These are phyloP conservation scores for Apiospora koreana DNA, from an alignment of 2,329 filamentous ascomycete species.

Conservation along the genomic window DNA sequence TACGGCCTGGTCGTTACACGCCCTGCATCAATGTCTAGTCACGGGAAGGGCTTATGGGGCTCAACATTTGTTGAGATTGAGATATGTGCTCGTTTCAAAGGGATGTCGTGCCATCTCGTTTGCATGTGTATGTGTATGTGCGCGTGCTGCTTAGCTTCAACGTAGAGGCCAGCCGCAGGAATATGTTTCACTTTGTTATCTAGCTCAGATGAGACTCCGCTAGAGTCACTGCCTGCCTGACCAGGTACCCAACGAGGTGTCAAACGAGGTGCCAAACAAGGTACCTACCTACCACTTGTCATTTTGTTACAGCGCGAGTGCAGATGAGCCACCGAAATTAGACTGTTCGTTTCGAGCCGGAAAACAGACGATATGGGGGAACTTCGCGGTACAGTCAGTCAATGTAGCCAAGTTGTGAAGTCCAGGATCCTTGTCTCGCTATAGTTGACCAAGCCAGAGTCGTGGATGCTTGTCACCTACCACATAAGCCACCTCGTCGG, in stretches of 20 bases:
- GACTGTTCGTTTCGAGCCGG: neutral
- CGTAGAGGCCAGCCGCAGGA: neutral
- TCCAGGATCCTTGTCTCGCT: neutral
- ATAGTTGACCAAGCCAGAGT: neutral
- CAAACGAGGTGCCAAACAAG: neutral
- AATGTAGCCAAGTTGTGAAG: neutral
- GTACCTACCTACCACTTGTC: neutral
- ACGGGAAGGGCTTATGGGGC: neutral
- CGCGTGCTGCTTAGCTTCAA: neutral
- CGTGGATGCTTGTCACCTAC: neutral
- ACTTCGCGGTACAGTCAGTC: neutral
- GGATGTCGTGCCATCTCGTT: neutral
- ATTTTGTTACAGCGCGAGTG: neutral
- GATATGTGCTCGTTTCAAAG: neutral
- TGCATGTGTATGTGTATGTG: neutral
- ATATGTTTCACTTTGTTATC: neutral
- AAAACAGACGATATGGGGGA: neutral
- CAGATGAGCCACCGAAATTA: neutral
- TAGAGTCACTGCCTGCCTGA: neutral
- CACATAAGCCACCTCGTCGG: neutral
- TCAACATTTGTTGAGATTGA: neutral
- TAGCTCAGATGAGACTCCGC: neutral
- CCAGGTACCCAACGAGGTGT: too few species aligned
- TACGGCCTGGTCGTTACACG: neutral
- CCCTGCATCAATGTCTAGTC: neutral